A percentile compares a stretch with the other conserved stretches of the same genome.
These are phyloP conservation scores for Phaeosphaeriaceae sp. DNA, from an alignment of 2,329 filamentous ascomycete genomes.

Conservation along the genomic window DNA sequence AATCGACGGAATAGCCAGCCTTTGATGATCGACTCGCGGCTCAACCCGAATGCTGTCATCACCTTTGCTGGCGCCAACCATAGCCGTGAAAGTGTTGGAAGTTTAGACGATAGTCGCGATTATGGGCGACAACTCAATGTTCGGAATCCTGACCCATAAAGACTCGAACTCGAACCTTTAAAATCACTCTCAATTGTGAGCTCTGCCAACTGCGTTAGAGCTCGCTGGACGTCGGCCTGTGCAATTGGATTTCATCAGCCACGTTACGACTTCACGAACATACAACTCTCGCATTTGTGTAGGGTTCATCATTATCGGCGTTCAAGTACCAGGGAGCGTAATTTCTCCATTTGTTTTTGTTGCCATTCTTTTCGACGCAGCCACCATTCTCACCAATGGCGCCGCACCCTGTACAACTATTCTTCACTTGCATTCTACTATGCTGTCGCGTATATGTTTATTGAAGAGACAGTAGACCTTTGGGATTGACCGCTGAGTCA, in stretches of 20 bases:
- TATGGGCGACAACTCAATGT: slow-evolving; percentile 56
- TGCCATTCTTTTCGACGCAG: slow-evolving; percentile 9
- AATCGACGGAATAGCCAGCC: slow-evolving; percentile 52
- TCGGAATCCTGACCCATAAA: slow-evolving; percentile 9
- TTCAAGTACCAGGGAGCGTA: slow-evolving; percentile 8
- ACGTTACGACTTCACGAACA: slow-evolving; percentile 38
- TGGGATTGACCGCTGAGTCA: slow-evolving; percentile 4
- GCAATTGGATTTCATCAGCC: slow-evolving; percentile 25
- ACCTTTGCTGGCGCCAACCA: slow-evolving; percentile 50
- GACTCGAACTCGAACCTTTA: neutral
- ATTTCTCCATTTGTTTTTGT: neutral
- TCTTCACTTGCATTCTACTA: slow-evolving; percentile 18
- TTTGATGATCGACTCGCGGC: slow-evolving; percentile 55
- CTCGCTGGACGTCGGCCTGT: slow-evolving; percentile 12
- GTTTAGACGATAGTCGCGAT: slow-evolving; percentile 55
- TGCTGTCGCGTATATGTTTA: slow-evolving; percentile 37
- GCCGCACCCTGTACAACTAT: slow-evolving; percentile 29
- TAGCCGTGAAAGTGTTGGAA: slow-evolving; percentile 54
- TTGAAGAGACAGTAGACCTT: slow-evolving; percentile 4
- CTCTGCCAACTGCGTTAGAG: slow-evolving; percentile 2
- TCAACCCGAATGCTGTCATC: slow-evolving; percentile 57
- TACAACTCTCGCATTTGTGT: slow-evolving; percentile 17
- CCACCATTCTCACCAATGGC: slow-evolving; percentile 23
- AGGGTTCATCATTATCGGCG: slow-evolving; percentile 26
- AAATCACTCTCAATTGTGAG: slow-evolving; percentile 3